These are phyloP conservation scores for Coemansia asiatica DNA, from an alignment of 192 early-diverging fungal genomes.

Conservation along the genomic window DNA sequence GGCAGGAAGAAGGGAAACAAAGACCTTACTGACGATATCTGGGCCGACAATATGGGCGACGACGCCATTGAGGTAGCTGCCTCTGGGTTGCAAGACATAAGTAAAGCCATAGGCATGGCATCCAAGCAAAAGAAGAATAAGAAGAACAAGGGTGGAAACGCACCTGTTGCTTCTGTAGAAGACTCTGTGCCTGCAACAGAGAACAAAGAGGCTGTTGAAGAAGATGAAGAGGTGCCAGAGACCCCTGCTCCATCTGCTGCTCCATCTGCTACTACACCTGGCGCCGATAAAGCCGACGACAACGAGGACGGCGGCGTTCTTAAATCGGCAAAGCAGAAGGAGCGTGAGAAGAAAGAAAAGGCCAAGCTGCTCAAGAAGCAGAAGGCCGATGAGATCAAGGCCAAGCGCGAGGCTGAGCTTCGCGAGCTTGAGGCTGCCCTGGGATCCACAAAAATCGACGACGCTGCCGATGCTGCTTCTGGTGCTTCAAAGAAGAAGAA, in stretches of 20 bases:
- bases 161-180: constrained; percentile 27
- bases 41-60: constrained; percentile 29
- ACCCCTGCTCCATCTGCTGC: constrained; percentile 20
- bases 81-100: constrained; percentile 9
- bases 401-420: constrained; percentile 49
- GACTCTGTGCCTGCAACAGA: constrained; percentile 1
- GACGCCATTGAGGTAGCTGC: constrained; percentile 14
- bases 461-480: constrained; percentile 15
- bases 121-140: constrained; percentile 22
- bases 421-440: constrained; percentile 28
- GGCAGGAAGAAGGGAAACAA: constrained; percentile 38
- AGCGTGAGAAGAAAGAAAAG: constrained; percentile 57
- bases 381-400: constrained; percentile 40
- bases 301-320: constrained; percentile 52
- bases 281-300: constrained; percentile 44
- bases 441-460: constrained; percentile 24
- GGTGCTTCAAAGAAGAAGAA: constrained; percentile 41
- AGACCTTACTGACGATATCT: constrained; percentile 28
- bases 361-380: constrained; percentile 47
- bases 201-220: constrained; percentile 25
- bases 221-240: constrained; percentile 32
- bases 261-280: constrained; percentile 14
- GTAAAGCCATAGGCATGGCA: constrained; percentile 6
- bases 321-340: constrained; percentile 56
- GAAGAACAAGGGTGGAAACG: constrained; percentile 23